Base-by-base conservation (phyloP, 2,329 filamentous ascomycete genomes). In the Plectosphaerella cucumerina region DNA sequence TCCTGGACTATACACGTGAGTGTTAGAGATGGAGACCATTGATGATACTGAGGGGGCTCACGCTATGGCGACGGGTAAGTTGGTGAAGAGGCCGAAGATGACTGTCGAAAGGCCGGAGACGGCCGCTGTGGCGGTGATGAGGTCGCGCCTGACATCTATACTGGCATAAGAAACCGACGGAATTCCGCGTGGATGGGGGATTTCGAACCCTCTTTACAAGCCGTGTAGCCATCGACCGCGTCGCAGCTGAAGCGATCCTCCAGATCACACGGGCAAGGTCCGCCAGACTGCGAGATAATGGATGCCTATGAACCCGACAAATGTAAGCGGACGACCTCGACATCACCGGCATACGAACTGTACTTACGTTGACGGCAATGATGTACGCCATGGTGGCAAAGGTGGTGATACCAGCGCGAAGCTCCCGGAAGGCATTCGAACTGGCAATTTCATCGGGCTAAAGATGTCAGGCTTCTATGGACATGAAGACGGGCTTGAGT, bases 351-450 rank as follows among this genome's bases (percentile, higher is more conserved):
- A n/a, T n/a, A n/a, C n/a, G 41, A 3, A 20, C 37, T 9, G 9
- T 5, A 60, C 75, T 60, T 56, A 81, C 81, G 59, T 86, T 85
- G 56, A 86, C 84, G 9, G 86, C 86, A 62, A 94, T 91, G 59
- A 94, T 93, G 68, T 92, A 93, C 15, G 88, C 86, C 89, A 91
- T 90, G 3, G 86, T 87, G 50, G 86, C 85, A 64, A 89, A 89
- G 3, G 89, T 94, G 2, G 89, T 90, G 50, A 94, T 65, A 2
- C 89, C 90, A 23, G 89, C 90, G 23, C 89, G 84, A 51, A 94
- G 71, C 67, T 94, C 90, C 20, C 83, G 87, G 56, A 89, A 84
- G 67, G 93, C 90, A 53, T 78, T 84, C 35, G 87, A 80, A 35
- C 81, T 82, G 53, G 79, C 78, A 47, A 90, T 82, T 62, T 87